A percentile compares a stretch with the other conserved stretches of the same genome.
Evolutionary conservation across 2,329 filamentous ascomycete species (phyloP).

Genomic region (Pseudogymnoascus pannorum): DNA sequence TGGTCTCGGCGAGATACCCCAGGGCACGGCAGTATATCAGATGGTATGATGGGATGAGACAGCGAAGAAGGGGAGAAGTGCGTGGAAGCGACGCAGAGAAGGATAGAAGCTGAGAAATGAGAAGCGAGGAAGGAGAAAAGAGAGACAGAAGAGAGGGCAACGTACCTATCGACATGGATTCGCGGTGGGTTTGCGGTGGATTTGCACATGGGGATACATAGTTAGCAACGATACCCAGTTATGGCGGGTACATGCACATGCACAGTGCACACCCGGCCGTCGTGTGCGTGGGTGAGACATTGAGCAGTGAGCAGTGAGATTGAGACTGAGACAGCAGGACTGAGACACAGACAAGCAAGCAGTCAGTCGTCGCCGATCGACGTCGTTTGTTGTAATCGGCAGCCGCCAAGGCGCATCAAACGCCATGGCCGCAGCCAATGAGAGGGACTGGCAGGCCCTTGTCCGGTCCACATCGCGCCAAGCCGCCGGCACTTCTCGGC

Average conservation of each 20-base stretch:
- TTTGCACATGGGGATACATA: conserved; percentile 6
- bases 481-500: neutral
- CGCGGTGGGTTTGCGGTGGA: neutral
- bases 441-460: neutral
- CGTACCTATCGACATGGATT: neutral
- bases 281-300: neutral
- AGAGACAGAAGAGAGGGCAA: neutral
- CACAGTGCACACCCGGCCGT: neutral
- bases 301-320: too few species aligned
- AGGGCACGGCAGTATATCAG: conserved; percentile 4
- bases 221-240: neutral
- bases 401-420: conserved; percentile 1
- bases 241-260: conserved; percentile 3
- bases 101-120: neutral
- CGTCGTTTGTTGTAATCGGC: neutral
- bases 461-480: neutral
- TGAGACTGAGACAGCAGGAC: neutral
- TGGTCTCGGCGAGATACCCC: neutral
- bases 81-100: neutral
- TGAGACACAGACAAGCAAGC: neutral
- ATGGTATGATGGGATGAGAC: conserved; percentile 4
- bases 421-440: neutral
- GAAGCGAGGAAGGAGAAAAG: neutral
- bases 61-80: neutral
- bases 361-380: neutral